Base-by-base conservation (phyloP, 345 rosid species). In the Erysimum cheiranthoides region DNA sequence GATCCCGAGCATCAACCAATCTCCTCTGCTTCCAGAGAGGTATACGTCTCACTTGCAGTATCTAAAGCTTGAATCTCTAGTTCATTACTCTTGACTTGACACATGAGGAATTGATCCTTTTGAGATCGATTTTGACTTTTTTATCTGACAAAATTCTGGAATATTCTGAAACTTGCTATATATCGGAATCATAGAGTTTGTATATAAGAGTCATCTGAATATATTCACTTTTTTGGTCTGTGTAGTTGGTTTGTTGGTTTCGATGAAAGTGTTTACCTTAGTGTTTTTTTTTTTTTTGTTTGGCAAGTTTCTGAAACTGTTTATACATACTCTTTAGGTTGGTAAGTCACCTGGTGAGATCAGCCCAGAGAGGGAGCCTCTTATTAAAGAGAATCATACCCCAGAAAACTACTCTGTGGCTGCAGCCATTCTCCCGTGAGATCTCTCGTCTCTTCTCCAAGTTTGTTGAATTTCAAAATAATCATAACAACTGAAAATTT, bases 371-470 rank as follows among this genome's bases (percentile, higher is more conserved):
- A 86, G 83, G 40, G 95, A 89, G 80, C 95, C 92, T 81, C 94
- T 94, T 70, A 78, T 90, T 80, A 81, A 74, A 73, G 85, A 80
- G 68, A 58, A 1, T 64, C 80, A 68, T 49, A 49, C 32, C 68
- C 71, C 85, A n/a, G 89, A 91, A 72, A 80, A 53, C 65, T 93
- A 87, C 82, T 85, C 93, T 53, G 71, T 83, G 30, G 49, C 56
- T 36, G 79, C 96, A 8, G 88, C 96, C 0, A 47, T 89, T 62
- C 80, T 88, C 57, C 98, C 98, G 98, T 93, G 74, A 86, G 91
- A 28, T 66, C 61, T 71, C 65, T 75, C 49, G 8, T 60, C 43
- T 65, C 49, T 39, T 74, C 51, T 79, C 73, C 74, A 53, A 43
- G 7, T 52, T 78, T 70, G 32, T 16, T 47, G 6, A 8, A 28